Percentiles rank a stretch among this genome's conserved stretches.
Evolutionary conservation across 192 early-diverging fungal species (phyloP).

Genomic region (Coemansia sp.): DNA sequence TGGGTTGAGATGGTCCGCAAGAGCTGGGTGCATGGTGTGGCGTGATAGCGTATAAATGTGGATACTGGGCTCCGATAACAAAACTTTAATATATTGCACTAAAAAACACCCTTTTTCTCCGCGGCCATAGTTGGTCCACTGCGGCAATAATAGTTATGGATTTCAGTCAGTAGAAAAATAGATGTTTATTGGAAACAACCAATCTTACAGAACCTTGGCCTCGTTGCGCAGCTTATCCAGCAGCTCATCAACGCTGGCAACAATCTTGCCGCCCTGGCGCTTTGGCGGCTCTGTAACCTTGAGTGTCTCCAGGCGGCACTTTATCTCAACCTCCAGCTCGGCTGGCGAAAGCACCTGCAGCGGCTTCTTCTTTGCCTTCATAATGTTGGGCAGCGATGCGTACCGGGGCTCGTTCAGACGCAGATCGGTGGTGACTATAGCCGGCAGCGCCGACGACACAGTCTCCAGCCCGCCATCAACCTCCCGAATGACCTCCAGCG

Average conservation of each 20-base stretch:
- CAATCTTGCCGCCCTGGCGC: slow-evolving; percentile 87
- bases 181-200: neutral
- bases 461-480: slow-evolving; percentile 98
- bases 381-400: slow-evolving; percentile 88
- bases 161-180: neutral
- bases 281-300: slow-evolving; percentile 90
- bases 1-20: slow-evolving; percentile 52
- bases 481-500: slow-evolving; percentile 87
- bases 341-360: slow-evolving; percentile 72
- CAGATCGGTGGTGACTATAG: slow-evolving; percentile 92
- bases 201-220: slow-evolving; percentile 65
- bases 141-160: neutral
- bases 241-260: slow-evolving; percentile 91
- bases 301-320: slow-evolving; percentile 79
- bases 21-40: slow-evolving; percentile 40
- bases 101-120: neutral
- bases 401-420: slow-evolving; percentile 95
- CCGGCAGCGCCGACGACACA: slow-evolving; percentile 78
- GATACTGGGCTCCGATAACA: neutral
- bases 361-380: slow-evolving; percentile 99
- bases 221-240: slow-evolving; percentile 86
- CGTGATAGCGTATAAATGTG: neutral
- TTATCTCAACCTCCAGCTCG: slow-evolving; percentile 83
- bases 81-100: neutral
- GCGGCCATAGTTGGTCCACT: neutral